Conservation (phyloP, 805 yeast species). For the Kurtzmaniella cleridarum region DNA sequence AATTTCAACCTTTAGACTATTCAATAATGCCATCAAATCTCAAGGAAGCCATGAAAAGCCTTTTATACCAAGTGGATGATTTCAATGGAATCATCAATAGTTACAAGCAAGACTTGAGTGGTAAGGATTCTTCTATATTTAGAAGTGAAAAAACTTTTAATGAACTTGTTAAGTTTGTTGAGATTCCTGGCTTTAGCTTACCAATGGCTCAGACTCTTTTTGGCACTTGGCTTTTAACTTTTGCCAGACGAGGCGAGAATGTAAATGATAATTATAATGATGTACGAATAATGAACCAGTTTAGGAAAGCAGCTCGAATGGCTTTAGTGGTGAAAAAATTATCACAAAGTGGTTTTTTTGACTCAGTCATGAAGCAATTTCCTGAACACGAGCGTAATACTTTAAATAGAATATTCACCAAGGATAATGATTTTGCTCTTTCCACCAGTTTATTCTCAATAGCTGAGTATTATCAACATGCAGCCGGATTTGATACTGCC, state of each 20-base stretch:
- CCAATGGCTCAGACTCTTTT: constrained; percentile 22
- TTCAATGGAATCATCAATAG: constrained; percentile 1
- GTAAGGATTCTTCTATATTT: constrained; percentile 3
- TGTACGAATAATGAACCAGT: constrained; percentile 14
- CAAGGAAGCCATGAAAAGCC: neutral
- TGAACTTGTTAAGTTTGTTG: constrained; percentile 11
- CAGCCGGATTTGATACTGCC: constrained; percentile 12
- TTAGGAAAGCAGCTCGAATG: constrained; percentile 16
- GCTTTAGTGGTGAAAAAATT: constrained; percentile 12
- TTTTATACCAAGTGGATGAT: constrained; percentile 2
- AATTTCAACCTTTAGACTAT: constrained; percentile 5
- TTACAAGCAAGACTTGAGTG: constrained; percentile 1
- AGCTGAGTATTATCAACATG: constrained; percentile 16
- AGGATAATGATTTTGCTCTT: constrained; percentile 14
- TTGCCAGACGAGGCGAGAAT: constrained; percentile 6
- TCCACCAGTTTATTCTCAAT: constrained; percentile 12
- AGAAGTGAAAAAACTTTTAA: constrained; percentile 13
- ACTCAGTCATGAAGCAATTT: constrained; percentile 1
- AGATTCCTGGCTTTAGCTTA: constrained; percentile 11
- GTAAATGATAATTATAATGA: constrained; percentile 15
- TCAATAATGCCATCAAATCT: neutral
- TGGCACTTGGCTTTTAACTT: constrained; percentile 19
- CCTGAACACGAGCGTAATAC: constrained; percentile 3
- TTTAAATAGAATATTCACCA: constrained; percentile 9
- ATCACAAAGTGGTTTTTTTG: constrained; percentile 6